Conservation (phyloP, 2,329 filamentous ascomycete genomes). For the Neonectria sp. region DNA sequence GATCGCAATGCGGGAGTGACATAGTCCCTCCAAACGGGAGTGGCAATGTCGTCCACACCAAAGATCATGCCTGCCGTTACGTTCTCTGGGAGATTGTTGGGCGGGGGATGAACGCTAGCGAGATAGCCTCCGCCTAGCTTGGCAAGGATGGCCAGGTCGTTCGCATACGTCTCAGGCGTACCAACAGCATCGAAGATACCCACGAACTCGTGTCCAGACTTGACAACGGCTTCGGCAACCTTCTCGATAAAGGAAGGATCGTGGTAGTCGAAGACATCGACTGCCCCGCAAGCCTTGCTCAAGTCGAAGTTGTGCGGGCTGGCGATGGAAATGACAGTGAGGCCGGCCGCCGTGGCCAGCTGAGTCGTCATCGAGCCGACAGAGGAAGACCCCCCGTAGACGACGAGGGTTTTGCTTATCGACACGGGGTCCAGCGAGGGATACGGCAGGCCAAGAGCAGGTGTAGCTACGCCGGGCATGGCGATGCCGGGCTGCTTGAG, state of each 20-base stretch:
- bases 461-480: constrained; percentile 49
- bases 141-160: constrained; percentile 41
- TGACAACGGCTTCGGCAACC: constrained; percentile 47
- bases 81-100: constrained; percentile 47
- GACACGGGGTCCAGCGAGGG: constrained; percentile 35
- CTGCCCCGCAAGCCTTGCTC: neutral
- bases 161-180: constrained; percentile 40
- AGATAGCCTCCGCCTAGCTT: constrained; percentile 43
- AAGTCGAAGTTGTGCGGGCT: constrained; percentile 52
- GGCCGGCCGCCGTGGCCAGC: constrained; percentile 52
- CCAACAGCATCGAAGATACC: constrained; percentile 48
- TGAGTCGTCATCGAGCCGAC: neutral
- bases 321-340: constrained; percentile 58
- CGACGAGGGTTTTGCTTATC: constrained; percentile 41
- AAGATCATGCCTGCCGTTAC: constrained; percentile 53
- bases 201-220: constrained; percentile 42
- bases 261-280: neutral
- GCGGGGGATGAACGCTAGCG: constrained; percentile 50
- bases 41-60: constrained; percentile 40
- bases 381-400: constrained; percentile 60
- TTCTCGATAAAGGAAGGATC: neutral
- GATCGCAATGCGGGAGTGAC: constrained; percentile 30
- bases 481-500: constrained; percentile 40
- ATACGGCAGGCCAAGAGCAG: constrained; percentile 42
- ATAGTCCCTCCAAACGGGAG: constrained; percentile 43